phyloP scores from a whole-genome alignment of 306 rosid genomes.

The Cajanus cajan region DNA sequence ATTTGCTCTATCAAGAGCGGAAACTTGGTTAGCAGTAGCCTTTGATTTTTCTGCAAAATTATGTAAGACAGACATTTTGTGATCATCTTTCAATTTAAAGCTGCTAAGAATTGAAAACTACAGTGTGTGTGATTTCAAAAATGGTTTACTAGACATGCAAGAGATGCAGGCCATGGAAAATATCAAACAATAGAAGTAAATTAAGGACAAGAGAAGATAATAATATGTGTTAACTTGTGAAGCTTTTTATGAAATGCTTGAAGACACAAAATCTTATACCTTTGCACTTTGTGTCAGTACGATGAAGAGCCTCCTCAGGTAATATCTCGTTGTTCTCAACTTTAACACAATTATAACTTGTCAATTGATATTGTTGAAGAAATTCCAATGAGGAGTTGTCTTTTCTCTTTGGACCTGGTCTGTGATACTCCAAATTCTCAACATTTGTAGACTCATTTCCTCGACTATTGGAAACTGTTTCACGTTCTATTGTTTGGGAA shows the following conservation, averaged over 20 bases:
- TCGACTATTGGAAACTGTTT: not conserved
- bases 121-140: not conserved
- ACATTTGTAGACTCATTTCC: not conserved
- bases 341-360: no score
- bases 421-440: not conserved
- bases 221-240: no score
- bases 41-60: not conserved
- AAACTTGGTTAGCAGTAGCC: not conserved
- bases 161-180: not conserved
- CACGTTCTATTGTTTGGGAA: not conserved
- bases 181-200: not conserved
- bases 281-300: not conserved
- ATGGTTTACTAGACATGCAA: not conserved
- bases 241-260: not conserved
- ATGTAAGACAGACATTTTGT: not conserved
- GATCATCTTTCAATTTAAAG: not conserved
- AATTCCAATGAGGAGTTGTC: not conserved
- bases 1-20: constrained; percentile 22
- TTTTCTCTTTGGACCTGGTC: constrained; percentile 4
- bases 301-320: not conserved
- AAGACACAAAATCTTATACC: not conserved
- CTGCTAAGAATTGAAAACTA: not conserved
- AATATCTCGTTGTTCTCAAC: not conserved
- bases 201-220: not conserved
- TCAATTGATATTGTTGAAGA: not conserved